Percentiles rank a stretch among this genome's conserved stretches.
phyloP scores from a whole-genome alignment of 345 rosid species.

The Gossypium herbaceum region DNA sequence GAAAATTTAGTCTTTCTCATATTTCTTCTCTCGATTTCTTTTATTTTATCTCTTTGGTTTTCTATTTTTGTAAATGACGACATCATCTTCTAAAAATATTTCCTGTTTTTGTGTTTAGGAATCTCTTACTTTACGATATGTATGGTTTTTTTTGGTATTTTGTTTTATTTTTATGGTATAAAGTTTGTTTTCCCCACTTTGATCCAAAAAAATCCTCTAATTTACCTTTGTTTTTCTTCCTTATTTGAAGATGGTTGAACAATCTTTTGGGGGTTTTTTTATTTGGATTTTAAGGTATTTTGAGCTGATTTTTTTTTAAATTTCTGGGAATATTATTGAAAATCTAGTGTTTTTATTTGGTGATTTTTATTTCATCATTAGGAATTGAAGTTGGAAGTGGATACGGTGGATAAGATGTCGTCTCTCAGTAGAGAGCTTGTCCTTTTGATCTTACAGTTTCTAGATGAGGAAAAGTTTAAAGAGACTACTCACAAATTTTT shows the following conservation, averaged over 20 bases:
- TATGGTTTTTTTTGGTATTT: neutral
- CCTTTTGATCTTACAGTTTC: conserved; percentile 95
- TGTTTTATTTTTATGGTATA: conserved; percentile 24
- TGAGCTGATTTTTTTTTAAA: conserved; percentile 22
- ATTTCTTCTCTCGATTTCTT: no score
- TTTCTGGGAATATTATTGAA: conserved; percentile 22
- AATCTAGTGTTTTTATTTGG: conserved; percentile 54
- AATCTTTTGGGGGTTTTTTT: conserved; percentile 29
- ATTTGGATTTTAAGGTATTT: conserved; percentile 6
- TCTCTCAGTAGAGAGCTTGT: conserved; percentile 97
- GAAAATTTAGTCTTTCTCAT: no score
- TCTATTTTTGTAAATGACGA: no score
- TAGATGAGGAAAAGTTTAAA: conserved; percentile 96
- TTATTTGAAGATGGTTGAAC: conserved; percentile 29
- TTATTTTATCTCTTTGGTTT: no score
- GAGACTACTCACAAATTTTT: conserved; percentile 76
- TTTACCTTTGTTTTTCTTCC: conserved; percentile 11
- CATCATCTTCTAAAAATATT: conserved; percentile 23
- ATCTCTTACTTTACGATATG: conserved; percentile 34
- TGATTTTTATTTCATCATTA: conserved; percentile 22
- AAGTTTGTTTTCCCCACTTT: conserved; percentile 34
- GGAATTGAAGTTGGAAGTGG: conserved; percentile 27
- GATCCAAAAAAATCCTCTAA: conserved; percentile 32
- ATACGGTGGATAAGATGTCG: conserved; percentile 45
- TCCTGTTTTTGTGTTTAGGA: conserved; percentile 30